Evolutionary conservation across 1,284 basidiomycete species (phyloP).

Genomic region (Wallemia mellicola): DNA sequence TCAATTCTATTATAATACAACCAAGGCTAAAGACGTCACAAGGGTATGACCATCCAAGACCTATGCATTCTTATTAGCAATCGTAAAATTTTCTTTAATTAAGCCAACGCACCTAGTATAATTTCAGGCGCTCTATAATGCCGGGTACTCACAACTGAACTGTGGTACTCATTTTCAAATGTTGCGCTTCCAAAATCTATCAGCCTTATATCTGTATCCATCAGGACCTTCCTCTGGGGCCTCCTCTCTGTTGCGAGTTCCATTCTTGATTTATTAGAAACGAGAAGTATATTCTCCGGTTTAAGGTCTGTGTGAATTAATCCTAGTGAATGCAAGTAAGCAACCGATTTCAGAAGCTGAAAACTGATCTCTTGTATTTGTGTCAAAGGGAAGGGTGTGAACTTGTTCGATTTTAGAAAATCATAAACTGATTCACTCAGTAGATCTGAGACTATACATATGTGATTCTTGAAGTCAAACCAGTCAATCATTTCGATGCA

Average conservation of each 20-base stretch:
- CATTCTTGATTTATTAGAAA: conserved; percentile 27
- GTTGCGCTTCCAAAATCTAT: conserved; percentile 99
- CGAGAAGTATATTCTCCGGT: conserved; percentile 89
- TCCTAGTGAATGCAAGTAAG: conserved; percentile 70
- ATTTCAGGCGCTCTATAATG: conserved; percentile 99
- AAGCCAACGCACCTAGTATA: conserved; percentile 43
- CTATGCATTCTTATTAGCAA: conserved; percentile 19
- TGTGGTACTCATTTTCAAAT: conserved; percentile 94
- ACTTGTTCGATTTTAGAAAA: conserved; percentile 93
- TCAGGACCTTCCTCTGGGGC: conserved; percentile 37
- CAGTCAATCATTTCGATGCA: conserved; percentile 85
- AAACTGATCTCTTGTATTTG: conserved; percentile 90
- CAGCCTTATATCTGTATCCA: conserved; percentile 70
- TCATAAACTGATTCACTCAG: conserved; percentile 96
- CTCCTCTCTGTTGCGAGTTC: conserved; percentile 2
- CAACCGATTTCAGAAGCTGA: conserved; percentile 72
- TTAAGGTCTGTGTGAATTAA: conserved; percentile 96
- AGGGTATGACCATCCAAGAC: conserved; percentile 89
- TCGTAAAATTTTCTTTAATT: not conserved
- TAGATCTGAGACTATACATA: conserved; percentile 87
- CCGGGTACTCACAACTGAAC: conserved; percentile 82
- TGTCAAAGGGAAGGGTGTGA: conserved; percentile 74
- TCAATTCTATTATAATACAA: conserved; percentile 96
- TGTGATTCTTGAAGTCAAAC: conserved; percentile 94
- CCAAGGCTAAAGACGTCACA: conserved; percentile 97